Base-by-base conservation (phyloP, 202 grass and related monocot species). In the Setaria italica region DNA sequence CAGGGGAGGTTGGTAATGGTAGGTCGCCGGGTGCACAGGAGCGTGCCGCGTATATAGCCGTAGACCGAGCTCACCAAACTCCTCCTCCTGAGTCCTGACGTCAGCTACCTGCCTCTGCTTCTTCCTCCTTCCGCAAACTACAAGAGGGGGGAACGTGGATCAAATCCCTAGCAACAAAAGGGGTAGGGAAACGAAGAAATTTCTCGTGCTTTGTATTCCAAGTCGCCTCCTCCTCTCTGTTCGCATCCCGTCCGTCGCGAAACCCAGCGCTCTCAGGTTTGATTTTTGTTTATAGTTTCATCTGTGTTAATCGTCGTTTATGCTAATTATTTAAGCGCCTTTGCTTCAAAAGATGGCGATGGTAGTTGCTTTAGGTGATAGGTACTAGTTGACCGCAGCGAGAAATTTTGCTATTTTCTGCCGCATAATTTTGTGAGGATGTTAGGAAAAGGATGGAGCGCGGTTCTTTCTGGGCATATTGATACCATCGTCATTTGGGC, bases 211-310 rank as follows among this genome's bases (percentile, higher is more conserved):
- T 48, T 62, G 51, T 47, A 76, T 77, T 70, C 63, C 21, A 56
- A 65, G 65, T 77, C 43, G 83, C 67, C 67, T 78, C 62, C 73
- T 88, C 66, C 72, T 90, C 54, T 54, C 55, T 1, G 25, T 33
- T 41, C 37, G 34, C 78, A 71, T 77, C 78, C 25, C 72, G 9
- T 82, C 37, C 46, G 45, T 58, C 66, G n/a, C 46, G 49, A 90
- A 82, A 25, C n/a, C 42, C 30, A 7, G 47, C 35, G 58, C 67
- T 79, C 73, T 37, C 67, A 86, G 88, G 88, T 86, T 50, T 48
- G 75, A 0, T 75, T n/a, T 47, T 47, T 48, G 0, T 33, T 7
- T 4, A 30, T 25, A 35, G 34, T 55, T 70, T 50, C 8, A 0
- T 45, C 35, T 6, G 6, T 25, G 7, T 42, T 60, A 45, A 19